These are phyloP conservation scores for Alternaria incomplexa DNA, from an alignment of 2,329 filamentous ascomycete genomes.

Conservation along the genomic window DNA sequence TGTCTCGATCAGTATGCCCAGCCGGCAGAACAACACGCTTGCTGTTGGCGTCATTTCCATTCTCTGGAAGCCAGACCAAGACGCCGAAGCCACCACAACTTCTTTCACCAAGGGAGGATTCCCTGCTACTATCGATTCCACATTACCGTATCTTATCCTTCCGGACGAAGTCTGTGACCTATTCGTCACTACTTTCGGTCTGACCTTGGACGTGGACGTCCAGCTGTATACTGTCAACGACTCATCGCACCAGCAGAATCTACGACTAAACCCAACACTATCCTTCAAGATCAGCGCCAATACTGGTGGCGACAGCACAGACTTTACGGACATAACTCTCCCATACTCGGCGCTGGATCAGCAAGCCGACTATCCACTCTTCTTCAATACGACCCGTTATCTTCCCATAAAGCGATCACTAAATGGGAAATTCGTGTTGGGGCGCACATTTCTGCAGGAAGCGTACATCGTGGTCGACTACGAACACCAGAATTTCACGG, in stretches of 20 bases:
- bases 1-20: slow-evolving; percentile 26
- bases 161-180: slow-evolving; percentile 44
- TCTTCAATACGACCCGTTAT: slow-evolving; percentile 24
- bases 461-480: slow-evolving; percentile 48
- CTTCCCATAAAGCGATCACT: slow-evolving; percentile 41
- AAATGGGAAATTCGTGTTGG: slow-evolving; percentile 34
- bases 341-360: slow-evolving; percentile 40
- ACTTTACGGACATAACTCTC: slow-evolving; percentile 29
- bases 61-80: slow-evolving; percentile 22
- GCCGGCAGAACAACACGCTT: slow-evolving; percentile 26
- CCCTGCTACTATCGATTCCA: slow-evolving; percentile 47
- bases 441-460: slow-evolving; percentile 47
- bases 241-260: slow-evolving; percentile 28
- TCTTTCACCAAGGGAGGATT: slow-evolving; percentile 28
- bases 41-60: slow-evolving; percentile 37
- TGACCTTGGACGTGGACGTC: slow-evolving; percentile 39
- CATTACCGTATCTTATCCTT: slow-evolving; percentile 43
- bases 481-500: slow-evolving; percentile 41
- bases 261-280: slow-evolving; percentile 31
- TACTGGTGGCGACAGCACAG: slow-evolving; percentile 4
- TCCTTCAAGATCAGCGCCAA: slow-evolving; percentile 31
- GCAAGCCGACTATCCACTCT: slow-evolving; percentile 14
- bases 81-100: slow-evolving; percentile 7
- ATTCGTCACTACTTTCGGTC: slow-evolving; percentile 44
- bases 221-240: slow-evolving; percentile 47